Evolutionary conservation across 2,329 filamentous ascomycete species (phyloP).

Genomic region (Dryadomyces quercus-mongolicae): DNA sequence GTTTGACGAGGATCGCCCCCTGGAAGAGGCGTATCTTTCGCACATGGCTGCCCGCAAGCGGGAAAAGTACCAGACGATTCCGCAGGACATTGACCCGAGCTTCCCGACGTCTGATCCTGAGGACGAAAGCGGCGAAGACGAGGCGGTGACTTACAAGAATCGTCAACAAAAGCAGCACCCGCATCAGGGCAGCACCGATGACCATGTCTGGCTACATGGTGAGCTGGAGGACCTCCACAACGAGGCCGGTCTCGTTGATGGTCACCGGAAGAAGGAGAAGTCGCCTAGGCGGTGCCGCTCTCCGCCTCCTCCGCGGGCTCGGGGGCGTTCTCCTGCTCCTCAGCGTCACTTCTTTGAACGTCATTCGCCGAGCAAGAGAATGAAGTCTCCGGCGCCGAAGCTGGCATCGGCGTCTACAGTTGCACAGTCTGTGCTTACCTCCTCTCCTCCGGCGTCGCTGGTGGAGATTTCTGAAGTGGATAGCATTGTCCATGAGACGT

Average conservation of each 20-base stretch:
- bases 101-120: constrained; percentile 93
- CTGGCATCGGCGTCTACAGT: constrained; percentile 13
- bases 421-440: constrained; percentile 20
- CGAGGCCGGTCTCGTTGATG: constrained; percentile 35
- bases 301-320: constrained; percentile 37
- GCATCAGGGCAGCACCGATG: constrained; percentile 50
- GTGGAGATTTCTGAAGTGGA: constrained; percentile 23
- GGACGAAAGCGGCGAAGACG: constrained; percentile 64
- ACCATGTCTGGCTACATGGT: constrained; percentile 57
- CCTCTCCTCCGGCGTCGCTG: constrained; percentile 37
- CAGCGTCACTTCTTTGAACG: constrained; percentile 45
- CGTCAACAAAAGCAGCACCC: constrained; percentile 14
- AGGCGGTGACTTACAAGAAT: constrained; percentile 12
- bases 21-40: constrained; percentile 89
- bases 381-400: constrained; percentile 56
- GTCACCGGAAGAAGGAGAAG: constrained; percentile 37
- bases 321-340: constrained; percentile 43
- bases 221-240: constrained; percentile 57
- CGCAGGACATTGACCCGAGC: constrained; percentile 96
- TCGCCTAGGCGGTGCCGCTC: constrained; percentile 54
- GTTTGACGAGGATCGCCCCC: constrained; percentile 81
- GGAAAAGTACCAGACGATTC: constrained; percentile 68
- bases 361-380: constrained; percentile 53
- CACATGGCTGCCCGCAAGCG: constrained; percentile 71
- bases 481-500: constrained; percentile 26